A percentile compares a stretch with the other conserved stretches of the same genome.
Evolutionary conservation across 139 green algal genomes (phyloP).

Genomic region (Chlorella sp.): DNA sequence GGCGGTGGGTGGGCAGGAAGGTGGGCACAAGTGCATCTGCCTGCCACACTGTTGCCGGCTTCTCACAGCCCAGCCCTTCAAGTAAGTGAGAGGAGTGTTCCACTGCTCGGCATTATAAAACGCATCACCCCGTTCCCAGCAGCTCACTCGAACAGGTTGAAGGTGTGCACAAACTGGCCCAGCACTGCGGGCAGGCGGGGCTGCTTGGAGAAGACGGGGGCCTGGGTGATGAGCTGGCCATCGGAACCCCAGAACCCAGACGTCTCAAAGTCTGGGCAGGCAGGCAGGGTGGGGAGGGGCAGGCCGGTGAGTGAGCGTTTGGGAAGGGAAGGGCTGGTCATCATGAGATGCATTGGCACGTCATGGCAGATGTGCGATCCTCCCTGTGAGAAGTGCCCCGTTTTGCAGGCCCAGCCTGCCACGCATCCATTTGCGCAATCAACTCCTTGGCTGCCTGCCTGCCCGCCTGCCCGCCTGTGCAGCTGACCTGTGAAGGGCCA

Average conservation of each 20-base stretch:
- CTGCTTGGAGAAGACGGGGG: conserved; percentile 81
- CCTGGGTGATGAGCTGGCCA: conserved; percentile 50
- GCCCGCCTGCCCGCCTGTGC: no score
- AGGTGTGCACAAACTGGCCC: conserved; percentile 87
- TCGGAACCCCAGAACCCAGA: conserved; percentile 69
- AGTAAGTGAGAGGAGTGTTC: neutral
- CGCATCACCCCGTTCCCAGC: neutral
- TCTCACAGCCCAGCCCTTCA: neutral
- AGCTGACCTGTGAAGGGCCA: conserved; percentile 73
- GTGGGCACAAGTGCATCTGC: neutral
- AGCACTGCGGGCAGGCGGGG: conserved; percentile 82
- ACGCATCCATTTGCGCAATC: no score
- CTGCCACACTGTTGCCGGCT: neutral
- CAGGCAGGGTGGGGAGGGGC: no score
- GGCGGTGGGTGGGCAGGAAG: neutral
- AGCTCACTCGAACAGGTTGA: conserved; percentile 68
- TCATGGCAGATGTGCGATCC: no score
- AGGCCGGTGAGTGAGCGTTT: no score
- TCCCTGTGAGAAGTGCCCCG: no score
- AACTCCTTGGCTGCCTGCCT: no score
- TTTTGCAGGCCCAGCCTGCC: no score
- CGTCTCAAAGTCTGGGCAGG: conserved; percentile 67
- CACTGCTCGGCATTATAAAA: neutral
- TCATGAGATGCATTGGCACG: no score
- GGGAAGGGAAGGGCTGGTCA: no score